phyloP scores from a whole-genome alignment of 441 rosid genomes.

The Euphorbia celastroides region DNA sequence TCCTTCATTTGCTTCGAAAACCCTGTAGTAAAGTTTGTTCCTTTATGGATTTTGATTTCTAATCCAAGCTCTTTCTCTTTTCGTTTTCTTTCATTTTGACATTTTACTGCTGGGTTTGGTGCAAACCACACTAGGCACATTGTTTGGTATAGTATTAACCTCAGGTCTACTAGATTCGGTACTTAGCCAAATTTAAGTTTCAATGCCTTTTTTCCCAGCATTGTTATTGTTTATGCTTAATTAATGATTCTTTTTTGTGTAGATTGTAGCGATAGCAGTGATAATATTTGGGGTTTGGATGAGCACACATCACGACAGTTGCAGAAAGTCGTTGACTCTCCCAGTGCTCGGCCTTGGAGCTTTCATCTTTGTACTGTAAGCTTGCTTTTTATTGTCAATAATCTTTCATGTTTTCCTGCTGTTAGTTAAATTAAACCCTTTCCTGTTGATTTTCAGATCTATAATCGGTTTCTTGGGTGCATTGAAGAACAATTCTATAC shows the following conservation, averaged over 20 bases:
- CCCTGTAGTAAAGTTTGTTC: background rate
- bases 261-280: slow-evolving; percentile 72
- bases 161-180: background rate
- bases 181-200: background rate
- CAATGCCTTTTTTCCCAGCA: background rate
- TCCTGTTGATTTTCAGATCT: slow-evolving; percentile 45
- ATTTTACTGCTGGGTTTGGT: background rate
- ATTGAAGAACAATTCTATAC: slow-evolving; percentile 61
- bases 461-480: slow-evolving; percentile 89
- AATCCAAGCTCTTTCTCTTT: background rate
- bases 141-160: background rate
- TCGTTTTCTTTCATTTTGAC: background rate
- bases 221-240: slow-evolving; percentile 1
- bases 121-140: background rate
- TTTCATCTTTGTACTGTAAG: slow-evolving; percentile 65
- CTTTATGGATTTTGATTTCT: background rate
- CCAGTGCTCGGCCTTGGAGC: slow-evolving; percentile 84
- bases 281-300: slow-evolving; percentile 86
- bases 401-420: background rate
- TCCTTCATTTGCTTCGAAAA: slow-evolving; percentile 4
- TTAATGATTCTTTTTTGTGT: slow-evolving; percentile 21
- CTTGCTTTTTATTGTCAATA: slow-evolving; percentile 13
- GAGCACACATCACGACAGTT: slow-evolving; percentile 84
- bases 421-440: background rate
- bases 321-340: slow-evolving; percentile 74